Conservation (phyloP, 1,139 yeast genomes). For the Meyerozyma smithsonii region DNA sequence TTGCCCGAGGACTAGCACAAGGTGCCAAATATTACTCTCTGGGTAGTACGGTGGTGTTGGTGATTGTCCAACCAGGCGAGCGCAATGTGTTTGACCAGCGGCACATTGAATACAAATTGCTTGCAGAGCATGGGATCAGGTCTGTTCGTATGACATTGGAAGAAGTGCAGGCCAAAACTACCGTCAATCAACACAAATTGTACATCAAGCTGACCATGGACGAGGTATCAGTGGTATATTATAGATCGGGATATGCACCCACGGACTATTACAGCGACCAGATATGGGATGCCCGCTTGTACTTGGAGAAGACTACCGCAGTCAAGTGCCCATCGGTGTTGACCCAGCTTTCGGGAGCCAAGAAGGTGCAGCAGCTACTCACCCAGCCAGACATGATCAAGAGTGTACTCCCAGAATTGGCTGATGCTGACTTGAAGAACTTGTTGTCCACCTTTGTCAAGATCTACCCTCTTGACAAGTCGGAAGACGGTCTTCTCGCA, state of each 20-base stretch:
- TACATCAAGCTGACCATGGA: constrained; percentile 50
- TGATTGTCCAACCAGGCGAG: constrained; percentile 81
- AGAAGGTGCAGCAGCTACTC: constrained; percentile 85
- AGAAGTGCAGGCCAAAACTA: constrained; percentile 45
- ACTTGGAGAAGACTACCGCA: constrained; percentile 70
- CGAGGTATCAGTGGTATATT: constrained; percentile 85
- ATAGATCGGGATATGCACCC: constrained; percentile 86
- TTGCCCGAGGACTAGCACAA: constrained; percentile 68
- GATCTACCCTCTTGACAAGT: constrained; percentile 78
- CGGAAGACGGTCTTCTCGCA: constrained; percentile 61
- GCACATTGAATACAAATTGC: constrained; percentile 66
- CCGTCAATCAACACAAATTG: constrained; percentile 39
- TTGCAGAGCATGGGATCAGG: constrained; percentile 50
- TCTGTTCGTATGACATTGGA: constrained; percentile 66
- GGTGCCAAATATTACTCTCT: constrained; percentile 56
- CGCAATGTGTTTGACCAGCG: constrained; percentile 91
- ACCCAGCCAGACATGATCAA: constrained; percentile 50
- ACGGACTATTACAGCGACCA: constrained; percentile 55
- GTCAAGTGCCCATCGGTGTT: constrained; percentile 87
- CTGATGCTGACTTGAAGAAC: constrained; percentile 21
- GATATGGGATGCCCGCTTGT: constrained; percentile 75
- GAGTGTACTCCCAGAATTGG: constrained; percentile 37
- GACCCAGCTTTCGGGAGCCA: constrained; percentile 89
- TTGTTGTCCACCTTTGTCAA: constrained; percentile 69
- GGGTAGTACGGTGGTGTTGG: constrained; percentile 52